Conservation (phyloP, 2,329 filamentous ascomycete species). For the Hypocreales sp. region DNA sequence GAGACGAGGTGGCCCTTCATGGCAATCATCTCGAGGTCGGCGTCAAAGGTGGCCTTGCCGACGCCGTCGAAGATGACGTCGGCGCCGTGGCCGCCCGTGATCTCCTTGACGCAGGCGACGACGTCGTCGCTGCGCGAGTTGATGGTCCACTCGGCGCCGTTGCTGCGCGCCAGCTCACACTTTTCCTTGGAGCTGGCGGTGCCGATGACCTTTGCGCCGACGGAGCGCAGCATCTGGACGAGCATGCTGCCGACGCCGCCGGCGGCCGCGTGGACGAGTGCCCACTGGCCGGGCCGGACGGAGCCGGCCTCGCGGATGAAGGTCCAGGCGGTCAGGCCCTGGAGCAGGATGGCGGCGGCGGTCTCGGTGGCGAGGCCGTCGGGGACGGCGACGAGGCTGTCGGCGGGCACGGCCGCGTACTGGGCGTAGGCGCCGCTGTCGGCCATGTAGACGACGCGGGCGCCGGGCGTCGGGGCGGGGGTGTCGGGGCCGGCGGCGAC, state of each 20-base stretch:
- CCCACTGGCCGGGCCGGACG: slow-evolving; percentile 64
- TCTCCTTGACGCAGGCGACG: slow-evolving; percentile 43
- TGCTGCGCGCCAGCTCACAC: slow-evolving; percentile 48
- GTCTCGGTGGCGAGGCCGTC: slow-evolving; percentile 41
- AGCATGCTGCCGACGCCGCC: slow-evolving; percentile 68
- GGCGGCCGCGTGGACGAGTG: slow-evolving; percentile 73
- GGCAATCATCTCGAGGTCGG: slow-evolving; percentile 56
- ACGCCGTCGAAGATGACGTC: slow-evolving; percentile 76
- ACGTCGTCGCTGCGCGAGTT: slow-evolving; percentile 47
- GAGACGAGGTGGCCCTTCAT: slow-evolving; percentile 63
- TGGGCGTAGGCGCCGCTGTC: slow-evolving; percentile 35
- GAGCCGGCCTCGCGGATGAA: slow-evolving; percentile 63
- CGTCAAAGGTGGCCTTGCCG: slow-evolving; percentile 72
- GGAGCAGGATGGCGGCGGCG: slow-evolving; percentile 57
- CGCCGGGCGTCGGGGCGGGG: slow-evolving; percentile 42
- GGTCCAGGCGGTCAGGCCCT: slow-evolving; percentile 71
- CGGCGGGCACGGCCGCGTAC: slow-evolving; percentile 36
- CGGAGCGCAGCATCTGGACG: slow-evolving; percentile 53
- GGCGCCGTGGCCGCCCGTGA: slow-evolving; percentile 58
- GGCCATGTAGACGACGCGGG: slow-evolving; percentile 55
- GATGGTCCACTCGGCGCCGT: slow-evolving; percentile 58
- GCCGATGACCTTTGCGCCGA: slow-evolving; percentile 67
- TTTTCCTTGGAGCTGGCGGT: slow-evolving; percentile 65
- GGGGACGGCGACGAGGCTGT: slow-evolving; percentile 47
- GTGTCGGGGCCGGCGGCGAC: slow-evolving; percentile 40